Evolutionary conservation across 495 filamentous ascomycete genomes (phyloP).

Genomic region (Elasticomyces elasticus): DNA sequence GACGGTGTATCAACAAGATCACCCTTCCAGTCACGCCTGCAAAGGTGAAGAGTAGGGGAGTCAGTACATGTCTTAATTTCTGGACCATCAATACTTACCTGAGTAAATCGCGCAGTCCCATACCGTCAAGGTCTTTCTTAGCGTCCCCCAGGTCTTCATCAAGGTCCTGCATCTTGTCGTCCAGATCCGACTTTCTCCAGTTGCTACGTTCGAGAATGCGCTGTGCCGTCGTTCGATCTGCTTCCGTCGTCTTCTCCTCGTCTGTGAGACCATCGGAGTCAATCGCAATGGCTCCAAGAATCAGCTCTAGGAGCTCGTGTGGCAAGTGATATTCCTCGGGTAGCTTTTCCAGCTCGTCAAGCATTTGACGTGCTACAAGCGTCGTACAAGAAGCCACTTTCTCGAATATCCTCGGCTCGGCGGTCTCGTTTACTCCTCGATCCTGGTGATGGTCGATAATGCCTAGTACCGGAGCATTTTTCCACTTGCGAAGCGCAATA

Average conservation of each 20-base stretch:
- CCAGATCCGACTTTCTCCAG: conserved; percentile 14
- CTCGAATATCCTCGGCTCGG: conserved; percentile 24
- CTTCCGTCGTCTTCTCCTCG: conserved; percentile 8
- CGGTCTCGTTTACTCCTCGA: conserved; percentile 16
- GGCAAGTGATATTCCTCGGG: conserved; percentile 26
- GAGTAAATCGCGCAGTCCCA: conserved; percentile 22
- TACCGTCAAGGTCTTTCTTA: conserved; percentile 20
- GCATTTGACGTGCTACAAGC: conserved; percentile 24
- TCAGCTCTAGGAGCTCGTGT: conserved; percentile 25
- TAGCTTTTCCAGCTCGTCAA: conserved; percentile 24
- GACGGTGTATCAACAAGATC: conserved; percentile 24
- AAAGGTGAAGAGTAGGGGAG: too few species aligned
- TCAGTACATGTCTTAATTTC: too few species aligned
- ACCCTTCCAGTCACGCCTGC: conserved; percentile 28
- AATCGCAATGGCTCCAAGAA: conserved; percentile 26
- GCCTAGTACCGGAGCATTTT: conserved; percentile 20
- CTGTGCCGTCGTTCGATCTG: conserved; percentile 13
- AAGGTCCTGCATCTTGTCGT: conserved; percentile 21
- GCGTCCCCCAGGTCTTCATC: conserved; percentile 23
- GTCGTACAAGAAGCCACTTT: conserved; percentile 23
- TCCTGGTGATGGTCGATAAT: conserved; percentile 26
- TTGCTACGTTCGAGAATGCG: conserved; percentile 20
- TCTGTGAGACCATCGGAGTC: conserved; percentile 19
- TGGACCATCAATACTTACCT: too few species aligned
- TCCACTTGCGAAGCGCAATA: conserved; percentile 21